These are phyloP conservation scores for Allium sativum DNA, from an alignment of 106 monocot genomes.

Conservation along the genomic window DNA sequence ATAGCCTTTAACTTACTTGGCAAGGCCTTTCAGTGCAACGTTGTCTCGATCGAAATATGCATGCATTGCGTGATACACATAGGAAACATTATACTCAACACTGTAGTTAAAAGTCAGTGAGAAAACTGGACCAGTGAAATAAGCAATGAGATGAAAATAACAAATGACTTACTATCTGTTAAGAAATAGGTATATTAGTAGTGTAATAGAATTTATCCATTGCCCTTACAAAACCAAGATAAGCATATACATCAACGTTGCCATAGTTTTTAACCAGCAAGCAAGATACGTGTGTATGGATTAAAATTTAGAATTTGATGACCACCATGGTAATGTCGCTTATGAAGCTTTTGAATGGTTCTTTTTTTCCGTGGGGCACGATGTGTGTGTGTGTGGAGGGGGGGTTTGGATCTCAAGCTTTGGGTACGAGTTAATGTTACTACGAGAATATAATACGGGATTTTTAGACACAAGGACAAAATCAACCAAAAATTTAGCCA, in stretches of 20 bases:
- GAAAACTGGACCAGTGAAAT: background rate
- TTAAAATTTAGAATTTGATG: background rate
- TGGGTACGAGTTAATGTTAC: too few species aligned
- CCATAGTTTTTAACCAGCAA: background rate
- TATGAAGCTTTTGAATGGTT: too few species aligned
- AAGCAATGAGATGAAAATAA: too few species aligned
- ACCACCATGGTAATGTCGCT: too few species aligned
- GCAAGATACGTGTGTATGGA: background rate
- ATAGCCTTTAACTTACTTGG: conserved; percentile 8
- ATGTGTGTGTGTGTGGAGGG: too few species aligned
- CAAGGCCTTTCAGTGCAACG: conserved; percentile 10
- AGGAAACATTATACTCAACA: conserved; percentile 15
- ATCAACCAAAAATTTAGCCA: too few species aligned
- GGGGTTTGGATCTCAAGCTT: too few species aligned
- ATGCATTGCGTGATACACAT: conserved; percentile 12
- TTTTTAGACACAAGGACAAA: too few species aligned
- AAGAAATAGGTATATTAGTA: background rate
- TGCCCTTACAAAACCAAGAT: background rate
- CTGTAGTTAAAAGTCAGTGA: background rate
- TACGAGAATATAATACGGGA: too few species aligned
- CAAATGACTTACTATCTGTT: too few species aligned
- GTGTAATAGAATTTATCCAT: background rate
- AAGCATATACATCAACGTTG: background rate
- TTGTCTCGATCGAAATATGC: conserved; percentile 18
- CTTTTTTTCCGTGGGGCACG: too few species aligned